A percentile compares a stretch with the other conserved stretches of the same genome.
Conservation (phyloP, 1,139 yeast genomes). For the Debaryomycetaceae sp. region DNA sequence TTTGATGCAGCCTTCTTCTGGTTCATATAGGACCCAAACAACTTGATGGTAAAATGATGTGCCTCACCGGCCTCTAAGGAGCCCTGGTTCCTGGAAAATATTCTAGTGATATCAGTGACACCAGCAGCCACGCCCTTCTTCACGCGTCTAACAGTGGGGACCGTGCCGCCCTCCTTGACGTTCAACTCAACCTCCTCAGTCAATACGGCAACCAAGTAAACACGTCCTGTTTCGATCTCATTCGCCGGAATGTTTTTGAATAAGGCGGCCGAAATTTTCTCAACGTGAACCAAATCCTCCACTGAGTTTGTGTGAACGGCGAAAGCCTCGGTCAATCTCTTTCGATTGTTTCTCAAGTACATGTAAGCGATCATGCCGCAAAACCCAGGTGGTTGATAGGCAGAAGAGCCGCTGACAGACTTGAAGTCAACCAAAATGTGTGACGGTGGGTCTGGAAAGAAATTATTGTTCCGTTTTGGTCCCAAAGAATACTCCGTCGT, state of each 20-base stretch:
- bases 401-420: constrained; percentile 61
- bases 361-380: constrained; percentile 70
- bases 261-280: constrained; percentile 71
- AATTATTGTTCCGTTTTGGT: constrained; percentile 44
- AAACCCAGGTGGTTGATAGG: constrained; percentile 63
- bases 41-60: constrained; percentile 66
- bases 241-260: constrained; percentile 76
- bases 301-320: constrained; percentile 61
- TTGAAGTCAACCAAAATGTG: constrained; percentile 79
- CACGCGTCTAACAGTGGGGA: constrained; percentile 37
- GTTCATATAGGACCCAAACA: constrained; percentile 65
- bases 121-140: constrained; percentile 88
- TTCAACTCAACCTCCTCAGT: constrained; percentile 53
- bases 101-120: constrained; percentile 78
- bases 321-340: constrained; percentile 76
- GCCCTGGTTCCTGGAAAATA: constrained; percentile 65
- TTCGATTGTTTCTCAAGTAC: constrained; percentile 62
- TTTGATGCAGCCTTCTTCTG: constrained; percentile 22
- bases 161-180: constrained; percentile 18
- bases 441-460: constrained; percentile 56
- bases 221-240: constrained; percentile 57
- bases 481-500: constrained; percentile 30
- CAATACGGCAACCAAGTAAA: constrained; percentile 64
- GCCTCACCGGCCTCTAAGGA: constrained; percentile 57
- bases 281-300: constrained; percentile 56